These are phyloP conservation scores for Prorocentrum cordatum DNA, from an alignment of 169 alveolate genomes.

Conservation along the genomic window DNA sequence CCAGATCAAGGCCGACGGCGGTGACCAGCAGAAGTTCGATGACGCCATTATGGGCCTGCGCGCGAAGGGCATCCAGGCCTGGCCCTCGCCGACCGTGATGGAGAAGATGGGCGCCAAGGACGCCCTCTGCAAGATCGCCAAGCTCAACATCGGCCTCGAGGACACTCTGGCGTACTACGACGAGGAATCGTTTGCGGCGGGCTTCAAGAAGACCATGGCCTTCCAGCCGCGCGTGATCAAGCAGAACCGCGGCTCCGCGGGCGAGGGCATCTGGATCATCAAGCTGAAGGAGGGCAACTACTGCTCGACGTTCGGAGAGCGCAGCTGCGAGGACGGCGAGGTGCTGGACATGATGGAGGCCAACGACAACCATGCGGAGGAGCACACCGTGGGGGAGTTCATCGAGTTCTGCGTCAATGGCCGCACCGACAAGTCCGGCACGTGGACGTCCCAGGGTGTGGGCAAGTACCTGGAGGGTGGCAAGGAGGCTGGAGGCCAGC, in stretches of 20 bases:
- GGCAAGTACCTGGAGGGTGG: background rate
- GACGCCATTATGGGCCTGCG: background rate
- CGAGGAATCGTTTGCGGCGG: background rate
- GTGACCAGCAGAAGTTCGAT: slow-evolving; percentile 15
- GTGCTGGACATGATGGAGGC: background rate
- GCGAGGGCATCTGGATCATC: slow-evolving; percentile 30
- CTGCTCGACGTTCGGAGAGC: background rate
- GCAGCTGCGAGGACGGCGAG: background rate
- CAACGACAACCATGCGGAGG: background rate
- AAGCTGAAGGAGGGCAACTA: background rate
- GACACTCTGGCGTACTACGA: slow-evolving; percentile 11
- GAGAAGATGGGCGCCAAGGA: slow-evolving; percentile 42
- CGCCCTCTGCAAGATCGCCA: slow-evolving; percentile 20
- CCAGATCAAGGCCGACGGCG: slow-evolving; percentile 10
- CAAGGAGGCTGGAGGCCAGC: background rate
- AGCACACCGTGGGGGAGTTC: slow-evolving; percentile 18
- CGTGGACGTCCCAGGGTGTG: background rate
- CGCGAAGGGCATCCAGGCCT: background rate
- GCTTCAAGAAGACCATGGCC: slow-evolving; percentile 27
- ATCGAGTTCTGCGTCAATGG: slow-evolving; percentile 26
- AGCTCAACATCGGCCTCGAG: background rate
- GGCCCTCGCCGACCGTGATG: slow-evolving; percentile 34
- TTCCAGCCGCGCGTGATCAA: slow-evolving; percentile 26
- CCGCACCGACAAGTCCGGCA: slow-evolving; percentile 21
- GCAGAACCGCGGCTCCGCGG: slow-evolving; percentile 14